Percentiles rank a stretch among this genome's conserved stretches.
Evolutionary conservation across 169 alveolate species (phyloP).

Genomic region (Plasmodium berghei): DNA sequence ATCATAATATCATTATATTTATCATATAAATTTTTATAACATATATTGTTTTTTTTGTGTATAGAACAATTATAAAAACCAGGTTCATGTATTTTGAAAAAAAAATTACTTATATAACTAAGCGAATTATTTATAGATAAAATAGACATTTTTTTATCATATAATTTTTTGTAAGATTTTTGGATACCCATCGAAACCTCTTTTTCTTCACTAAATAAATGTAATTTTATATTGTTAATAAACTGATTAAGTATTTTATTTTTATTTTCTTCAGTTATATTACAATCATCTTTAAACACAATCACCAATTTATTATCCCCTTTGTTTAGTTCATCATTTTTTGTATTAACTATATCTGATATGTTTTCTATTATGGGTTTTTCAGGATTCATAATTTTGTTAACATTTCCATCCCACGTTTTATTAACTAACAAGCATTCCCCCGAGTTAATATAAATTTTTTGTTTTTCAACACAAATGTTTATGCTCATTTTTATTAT

Average conservation of each 20-base stretch:
- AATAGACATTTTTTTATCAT: not conserved
- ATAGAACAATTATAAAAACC: constrained; percentile 44
- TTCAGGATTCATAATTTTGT: not conserved
- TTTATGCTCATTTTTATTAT: constrained; percentile 12
- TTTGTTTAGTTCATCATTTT: not conserved
- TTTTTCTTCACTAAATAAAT: not conserved
- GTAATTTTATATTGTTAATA: not conserved
- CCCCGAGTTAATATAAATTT: constrained; percentile 1
- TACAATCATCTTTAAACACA: not conserved
- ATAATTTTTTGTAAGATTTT: not conserved
- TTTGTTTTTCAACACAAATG: not conserved
- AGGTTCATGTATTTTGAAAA: constrained; percentile 39
- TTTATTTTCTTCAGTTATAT: not conserved
- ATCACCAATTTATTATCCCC: not conserved
- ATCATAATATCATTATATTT: constrained; percentile 49
- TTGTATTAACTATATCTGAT: not conserved
- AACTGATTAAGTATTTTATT: not conserved
- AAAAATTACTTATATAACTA: constrained; percentile 11
- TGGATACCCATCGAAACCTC: not conserved
- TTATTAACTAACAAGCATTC: constrained; percentile 34
- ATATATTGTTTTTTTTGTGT: constrained; percentile 10
- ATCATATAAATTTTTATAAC: constrained; percentile 50
- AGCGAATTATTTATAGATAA: not conserved
- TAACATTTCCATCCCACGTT: constrained; percentile 14
- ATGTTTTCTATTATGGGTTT: not conserved